Percentiles rank a stretch among this genome's conserved stretches.
Conservation (phyloP, 192 early-diverging fungal genomes). For the Allomyces arbusculus region DNA sequence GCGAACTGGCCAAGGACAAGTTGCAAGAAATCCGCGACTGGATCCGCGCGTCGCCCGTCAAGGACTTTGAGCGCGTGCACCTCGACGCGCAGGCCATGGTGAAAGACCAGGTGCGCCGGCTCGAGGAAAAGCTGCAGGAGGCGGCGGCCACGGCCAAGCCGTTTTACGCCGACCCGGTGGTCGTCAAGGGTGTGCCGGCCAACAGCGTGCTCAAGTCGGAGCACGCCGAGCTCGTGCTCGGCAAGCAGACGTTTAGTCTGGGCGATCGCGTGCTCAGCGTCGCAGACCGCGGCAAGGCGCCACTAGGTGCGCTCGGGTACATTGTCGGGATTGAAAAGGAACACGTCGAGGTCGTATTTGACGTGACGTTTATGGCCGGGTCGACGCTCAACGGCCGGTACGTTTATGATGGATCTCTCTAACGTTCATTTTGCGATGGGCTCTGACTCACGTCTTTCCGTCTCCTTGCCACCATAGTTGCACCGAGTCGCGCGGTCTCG, state of each 20-base stretch:
- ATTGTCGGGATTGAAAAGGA: constrained; percentile 59
- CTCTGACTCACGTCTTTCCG: not conserved
- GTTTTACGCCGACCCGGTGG: constrained; percentile 10
- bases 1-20: constrained; percentile 16
- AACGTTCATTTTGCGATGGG: not conserved
- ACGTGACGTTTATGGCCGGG: constrained; percentile 59
- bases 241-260: constrained; percentile 53
- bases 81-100: constrained; percentile 26
- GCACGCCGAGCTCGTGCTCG: constrained; percentile 50
- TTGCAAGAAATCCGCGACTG: constrained; percentile 38
- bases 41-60: constrained; percentile 36
- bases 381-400: constrained; percentile 49
- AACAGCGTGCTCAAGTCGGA: constrained; percentile 51
- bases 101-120: constrained; percentile 21
- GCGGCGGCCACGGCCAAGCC: not conserved
- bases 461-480: constrained; percentile 17
- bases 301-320: constrained; percentile 61
- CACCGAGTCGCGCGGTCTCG: constrained; percentile 48
- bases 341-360: constrained; percentile 71
- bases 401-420: constrained; percentile 7
- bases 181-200: constrained; percentile 24
- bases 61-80: constrained; percentile 38
- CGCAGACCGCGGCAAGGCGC: constrained; percentile 47
- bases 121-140: constrained; percentile 3
- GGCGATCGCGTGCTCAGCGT: constrained; percentile 74